Conservation (phyloP, 768 basidiomycete species). For the Udeniomyces megalosporus region DNA sequence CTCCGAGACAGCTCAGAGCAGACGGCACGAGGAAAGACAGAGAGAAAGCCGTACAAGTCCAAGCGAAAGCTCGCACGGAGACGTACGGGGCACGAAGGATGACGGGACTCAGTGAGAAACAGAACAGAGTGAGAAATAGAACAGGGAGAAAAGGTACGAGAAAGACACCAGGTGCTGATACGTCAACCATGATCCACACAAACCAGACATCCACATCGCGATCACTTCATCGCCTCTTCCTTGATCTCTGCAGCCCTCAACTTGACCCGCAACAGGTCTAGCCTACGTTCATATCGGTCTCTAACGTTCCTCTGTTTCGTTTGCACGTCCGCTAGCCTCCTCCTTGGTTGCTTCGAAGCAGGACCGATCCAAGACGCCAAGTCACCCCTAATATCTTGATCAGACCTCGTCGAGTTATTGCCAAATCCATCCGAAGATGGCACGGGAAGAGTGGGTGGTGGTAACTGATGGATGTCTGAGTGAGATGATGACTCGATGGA, state of each 20-base stretch:
- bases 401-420: background rate
- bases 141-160: background rate
- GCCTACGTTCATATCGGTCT: constrained; percentile 3
- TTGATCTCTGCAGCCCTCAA: constrained; percentile 12
- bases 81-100: too few relatives aligned
- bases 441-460: background rate
- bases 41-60: too few relatives aligned
- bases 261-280: constrained; percentile 9
- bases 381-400: too few relatives aligned
- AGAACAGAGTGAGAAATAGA: too few relatives aligned
- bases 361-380: too few relatives aligned
- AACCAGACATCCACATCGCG: too few relatives aligned
- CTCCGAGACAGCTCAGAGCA: too few relatives aligned
- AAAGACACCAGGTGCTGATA: background rate
- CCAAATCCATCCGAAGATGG: background rate
- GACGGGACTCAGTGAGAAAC: too few relatives aligned
- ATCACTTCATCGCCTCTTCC: constrained; percentile 4
- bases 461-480: background rate
- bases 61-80: too few relatives aligned
- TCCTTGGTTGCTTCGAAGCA: background rate
- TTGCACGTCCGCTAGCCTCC: background rate
- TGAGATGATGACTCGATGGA: background rate
- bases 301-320: background rate
- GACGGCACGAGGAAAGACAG: too few relatives aligned
- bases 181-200: too few relatives aligned